These are phyloP conservation scores for Infundibulicybe gibba DNA, from an alignment of 768 basidiomycete genomes.

Conservation along the genomic window DNA sequence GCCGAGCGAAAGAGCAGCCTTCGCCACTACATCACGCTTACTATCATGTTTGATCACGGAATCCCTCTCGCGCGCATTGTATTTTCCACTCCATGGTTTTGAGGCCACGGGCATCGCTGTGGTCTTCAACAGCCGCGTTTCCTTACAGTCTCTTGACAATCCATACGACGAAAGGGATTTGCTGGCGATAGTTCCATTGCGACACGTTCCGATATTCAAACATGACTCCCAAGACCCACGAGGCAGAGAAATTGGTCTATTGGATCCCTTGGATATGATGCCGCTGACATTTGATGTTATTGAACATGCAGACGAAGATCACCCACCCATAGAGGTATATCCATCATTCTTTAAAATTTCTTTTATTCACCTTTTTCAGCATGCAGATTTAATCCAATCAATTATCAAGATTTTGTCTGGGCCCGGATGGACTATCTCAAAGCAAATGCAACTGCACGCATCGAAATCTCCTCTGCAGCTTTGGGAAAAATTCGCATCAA, in stretches of 20 bases:
- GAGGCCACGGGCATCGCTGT: constrained; percentile 36
- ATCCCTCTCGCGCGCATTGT: constrained; percentile 46
- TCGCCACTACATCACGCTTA: constrained; percentile 45
- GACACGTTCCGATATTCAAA: constrained; percentile 43
- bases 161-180: constrained; percentile 30
- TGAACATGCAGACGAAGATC: background rate
- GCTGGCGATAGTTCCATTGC: constrained; percentile 45
- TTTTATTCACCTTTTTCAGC: constrained; percentile 19
- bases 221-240: constrained; percentile 23
- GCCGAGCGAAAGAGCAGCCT: constrained; percentile 39
- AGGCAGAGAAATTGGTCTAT: constrained; percentile 39
- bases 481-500: constrained; percentile 39
- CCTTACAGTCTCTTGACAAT: constrained; percentile 14
- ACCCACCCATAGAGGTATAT: too few relatives aligned
- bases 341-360: too few relatives aligned
- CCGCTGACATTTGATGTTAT: constrained; percentile 33
- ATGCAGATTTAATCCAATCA: constrained; percentile 18
- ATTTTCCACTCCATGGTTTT: constrained; percentile 31
- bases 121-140: constrained; percentile 29
- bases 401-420: constrained; percentile 19
- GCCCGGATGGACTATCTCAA: constrained; percentile 22
- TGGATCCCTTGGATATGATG: constrained; percentile 55
- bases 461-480: constrained; percentile 33
- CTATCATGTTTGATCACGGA: constrained; percentile 59
- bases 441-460: constrained; percentile 14